Conservation (phyloP, 139 green algal genomes). For the Diplosphaera chodatii region DNA sequence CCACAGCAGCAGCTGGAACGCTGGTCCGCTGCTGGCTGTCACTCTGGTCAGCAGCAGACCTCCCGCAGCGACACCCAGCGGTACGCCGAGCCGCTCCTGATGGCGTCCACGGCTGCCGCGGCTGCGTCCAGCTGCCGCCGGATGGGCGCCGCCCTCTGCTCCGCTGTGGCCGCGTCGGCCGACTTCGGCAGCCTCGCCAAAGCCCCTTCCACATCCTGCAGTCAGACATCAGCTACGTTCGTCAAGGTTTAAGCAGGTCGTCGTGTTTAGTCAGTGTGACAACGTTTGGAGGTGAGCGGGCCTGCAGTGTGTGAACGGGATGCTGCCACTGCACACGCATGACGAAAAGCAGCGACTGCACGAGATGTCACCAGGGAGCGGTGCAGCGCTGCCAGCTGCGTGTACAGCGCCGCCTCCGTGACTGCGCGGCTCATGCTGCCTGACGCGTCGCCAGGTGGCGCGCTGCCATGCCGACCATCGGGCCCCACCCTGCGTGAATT, state of each 20-base stretch:
- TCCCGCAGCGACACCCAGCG: slow-evolving; percentile 62
- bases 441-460: neutral
- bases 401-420: slow-evolving; percentile 56
- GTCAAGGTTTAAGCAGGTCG: no score
- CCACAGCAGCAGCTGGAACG: no score
- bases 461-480: neutral
- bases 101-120: slow-evolving; percentile 20
- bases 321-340: no score
- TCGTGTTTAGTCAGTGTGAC: no score
- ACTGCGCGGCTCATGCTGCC: slow-evolving; percentile 31
- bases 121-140: slow-evolving; percentile 34
- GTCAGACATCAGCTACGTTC: no score
- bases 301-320: no score
- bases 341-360: neutral
- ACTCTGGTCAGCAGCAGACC: slow-evolving; percentile 46
- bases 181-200: neutral
- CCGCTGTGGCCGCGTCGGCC: slow-evolving; percentile 8
- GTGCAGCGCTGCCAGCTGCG: slow-evolving; percentile 50
- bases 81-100: slow-evolving; percentile 46
- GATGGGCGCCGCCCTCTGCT: slow-evolving; percentile 17
- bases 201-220: neutral
- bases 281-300: no score
- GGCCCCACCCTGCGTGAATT: neutral
- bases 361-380: slow-evolving; percentile 39
- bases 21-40: no score